Conservation (phyloP, 2,329 filamentous ascomycete species). For the Pestalotiopsis sp. region DNA sequence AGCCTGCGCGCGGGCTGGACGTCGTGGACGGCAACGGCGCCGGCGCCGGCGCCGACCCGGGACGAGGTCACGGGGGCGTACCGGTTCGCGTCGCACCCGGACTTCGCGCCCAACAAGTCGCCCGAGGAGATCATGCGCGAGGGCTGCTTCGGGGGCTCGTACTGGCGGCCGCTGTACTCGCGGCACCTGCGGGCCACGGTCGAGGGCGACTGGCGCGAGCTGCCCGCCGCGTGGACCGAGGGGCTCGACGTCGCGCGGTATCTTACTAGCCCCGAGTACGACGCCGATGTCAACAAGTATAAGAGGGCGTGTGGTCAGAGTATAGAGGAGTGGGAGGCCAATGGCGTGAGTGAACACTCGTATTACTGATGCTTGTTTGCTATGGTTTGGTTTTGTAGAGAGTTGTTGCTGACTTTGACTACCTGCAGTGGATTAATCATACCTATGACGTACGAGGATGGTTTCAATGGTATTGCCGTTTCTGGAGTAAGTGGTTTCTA, state of each 20-base stretch:
- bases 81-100: slow-evolving; percentile 46
- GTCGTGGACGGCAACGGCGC: slow-evolving; percentile 44
- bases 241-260: slow-evolving; percentile 41
- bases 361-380: not conserved
- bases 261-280: slow-evolving; percentile 44
- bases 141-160: slow-evolving; percentile 55
- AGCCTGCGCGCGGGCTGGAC: slow-evolving; percentile 41
- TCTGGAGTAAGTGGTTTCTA: slow-evolving; percentile 37
- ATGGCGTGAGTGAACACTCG: slow-evolving; percentile 32
- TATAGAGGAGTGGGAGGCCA: slow-evolving; percentile 58
- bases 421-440: slow-evolving; percentile 53
- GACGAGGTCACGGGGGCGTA: slow-evolving; percentile 42
- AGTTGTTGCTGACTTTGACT: not conserved
- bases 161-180: slow-evolving; percentile 52
- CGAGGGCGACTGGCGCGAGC: slow-evolving; percentile 47
- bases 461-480: slow-evolving; percentile 61
- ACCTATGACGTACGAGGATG: slow-evolving; percentile 55
- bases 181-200: slow-evolving; percentile 43
- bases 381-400: not conserved
- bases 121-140: slow-evolving; percentile 54
- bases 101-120: slow-evolving; percentile 55
- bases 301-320: slow-evolving; percentile 54
- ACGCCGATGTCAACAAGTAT: slow-evolving; percentile 54
- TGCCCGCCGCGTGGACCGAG: slow-evolving; percentile 46
- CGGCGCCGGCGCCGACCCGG: slow-evolving; percentile 41